These are phyloP conservation scores for Cercospora sesami DNA, from an alignment of 2,329 filamentous ascomycete species.

Conservation along the genomic window DNA sequence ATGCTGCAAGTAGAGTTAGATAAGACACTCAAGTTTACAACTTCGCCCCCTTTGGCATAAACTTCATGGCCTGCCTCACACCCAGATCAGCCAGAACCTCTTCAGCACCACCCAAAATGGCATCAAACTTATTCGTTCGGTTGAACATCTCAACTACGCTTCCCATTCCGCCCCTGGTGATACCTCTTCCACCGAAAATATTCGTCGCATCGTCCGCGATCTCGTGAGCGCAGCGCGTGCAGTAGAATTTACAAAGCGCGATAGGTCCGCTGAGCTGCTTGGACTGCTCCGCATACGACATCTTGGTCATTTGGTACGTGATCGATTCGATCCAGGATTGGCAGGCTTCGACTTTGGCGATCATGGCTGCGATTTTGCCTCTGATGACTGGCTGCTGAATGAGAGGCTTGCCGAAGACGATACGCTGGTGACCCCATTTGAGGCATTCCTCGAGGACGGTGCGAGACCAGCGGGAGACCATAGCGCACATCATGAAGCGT, in stretches of 20 bases:
- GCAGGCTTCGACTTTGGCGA: conserved; percentile 75
- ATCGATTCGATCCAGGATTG: conserved; percentile 83
- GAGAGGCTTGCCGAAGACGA: conserved; percentile 79
- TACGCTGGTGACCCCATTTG: conserved; percentile 84
- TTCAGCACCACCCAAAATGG: conserved; percentile 72
- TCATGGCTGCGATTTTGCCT: conserved; percentile 72
- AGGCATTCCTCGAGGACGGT: conserved; percentile 77
- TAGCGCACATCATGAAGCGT: conserved; percentile 48
- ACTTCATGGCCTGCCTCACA: conserved; percentile 78
- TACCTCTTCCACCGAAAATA: conserved; percentile 78
- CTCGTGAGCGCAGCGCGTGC: conserved; percentile 75
- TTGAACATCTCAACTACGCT: conserved; percentile 81
- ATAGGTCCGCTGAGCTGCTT: conserved; percentile 77
- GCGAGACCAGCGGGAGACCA: conserved; percentile 64
- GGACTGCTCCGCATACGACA: conserved; percentile 75
- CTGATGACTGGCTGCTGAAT: conserved; percentile 61
- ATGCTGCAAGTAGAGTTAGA: background rate
- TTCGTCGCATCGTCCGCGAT: conserved; percentile 81
- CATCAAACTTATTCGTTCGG: conserved; percentile 72
- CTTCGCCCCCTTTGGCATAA: conserved; percentile 59
- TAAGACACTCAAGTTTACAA: conserved; percentile 12
- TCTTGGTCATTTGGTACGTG: conserved; percentile 84
- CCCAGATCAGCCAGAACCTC: conserved; percentile 80
- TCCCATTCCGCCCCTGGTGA: conserved; percentile 83
- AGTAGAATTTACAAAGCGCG: conserved; percentile 75